Percentiles rank a stretch among this genome's conserved stretches.
phyloP scores from a whole-genome alignment of 352 stramenopile species.

The Halophytophthora batemanensis region DNA sequence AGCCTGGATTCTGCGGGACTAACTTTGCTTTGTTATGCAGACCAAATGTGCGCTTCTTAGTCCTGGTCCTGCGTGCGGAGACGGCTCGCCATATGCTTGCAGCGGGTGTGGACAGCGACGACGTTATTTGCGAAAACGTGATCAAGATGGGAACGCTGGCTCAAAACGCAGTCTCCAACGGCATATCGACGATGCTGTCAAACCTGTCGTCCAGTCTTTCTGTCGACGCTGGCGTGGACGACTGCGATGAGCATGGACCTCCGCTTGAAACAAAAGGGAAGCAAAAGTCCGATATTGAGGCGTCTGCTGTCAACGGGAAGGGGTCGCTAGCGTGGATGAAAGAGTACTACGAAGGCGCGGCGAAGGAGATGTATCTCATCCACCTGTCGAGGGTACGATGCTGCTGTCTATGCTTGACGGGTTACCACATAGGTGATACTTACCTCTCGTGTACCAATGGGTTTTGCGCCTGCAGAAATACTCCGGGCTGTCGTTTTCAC shows the following conservation, averaged over 20 bases:
- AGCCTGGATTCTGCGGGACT: not conserved
- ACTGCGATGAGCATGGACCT: constrained; percentile 6
- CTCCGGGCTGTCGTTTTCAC: constrained; percentile 61
- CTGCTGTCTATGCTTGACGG: not conserved
- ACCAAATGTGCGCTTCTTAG: constrained; percentile 56
- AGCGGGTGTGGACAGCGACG: constrained; percentile 66
- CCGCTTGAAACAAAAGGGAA: constrained; percentile 23
- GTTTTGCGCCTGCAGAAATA: constrained; percentile 43
- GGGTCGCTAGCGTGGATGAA: constrained; percentile 42
- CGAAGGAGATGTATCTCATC: constrained; percentile 86
- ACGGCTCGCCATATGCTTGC: constrained; percentile 78
- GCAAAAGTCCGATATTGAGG: constrained; percentile 29
- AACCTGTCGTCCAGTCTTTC: constrained; percentile 83
- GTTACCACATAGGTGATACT: not conserved
- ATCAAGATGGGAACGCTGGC: constrained; percentile 88
- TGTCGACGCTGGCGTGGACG: constrained; percentile 33
- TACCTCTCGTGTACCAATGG: not conserved
- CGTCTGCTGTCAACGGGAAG: constrained; percentile 15
- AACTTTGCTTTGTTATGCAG: constrained; percentile 26
- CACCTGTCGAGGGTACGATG: constrained; percentile 58
- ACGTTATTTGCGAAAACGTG: constrained; percentile 86
- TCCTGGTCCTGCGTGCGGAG: constrained; percentile 76
- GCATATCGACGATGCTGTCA: constrained; percentile 80
- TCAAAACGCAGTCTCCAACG: constrained; percentile 68
- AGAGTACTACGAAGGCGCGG: constrained; percentile 76